Percentiles rank a stretch among this genome's conserved stretches.
phyloP scores from a whole-genome alignment of 108 stramenopile genomes.

The Stephanodiscus minutulus region DNA sequence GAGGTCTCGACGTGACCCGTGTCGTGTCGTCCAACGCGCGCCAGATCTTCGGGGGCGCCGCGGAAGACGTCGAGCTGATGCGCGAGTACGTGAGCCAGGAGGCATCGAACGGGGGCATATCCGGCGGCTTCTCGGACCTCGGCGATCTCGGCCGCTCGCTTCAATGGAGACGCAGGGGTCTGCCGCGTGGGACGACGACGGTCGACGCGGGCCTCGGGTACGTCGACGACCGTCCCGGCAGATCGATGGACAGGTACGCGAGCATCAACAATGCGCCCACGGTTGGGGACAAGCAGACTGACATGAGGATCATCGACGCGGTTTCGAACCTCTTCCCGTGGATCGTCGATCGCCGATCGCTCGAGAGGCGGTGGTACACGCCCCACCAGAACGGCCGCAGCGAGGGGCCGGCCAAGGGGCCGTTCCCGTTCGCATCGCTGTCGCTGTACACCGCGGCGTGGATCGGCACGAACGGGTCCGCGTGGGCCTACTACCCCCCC shows the following conservation, averaged over 20 bases:
- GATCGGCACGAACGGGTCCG: constrained; percentile 14
- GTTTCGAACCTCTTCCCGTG: constrained; percentile 33
- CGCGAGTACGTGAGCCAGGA: constrained; percentile 30
- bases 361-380: constrained; percentile 10
- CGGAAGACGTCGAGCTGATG: constrained; percentile 44
- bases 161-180: constrained; percentile 22
- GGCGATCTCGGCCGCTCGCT: background rate
- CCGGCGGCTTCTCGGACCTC: constrained; percentile 9
- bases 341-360: constrained; percentile 38
- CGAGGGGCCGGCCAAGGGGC: constrained; percentile 21
- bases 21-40: constrained; percentile 20
- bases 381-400: constrained; percentile 25
- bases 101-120: constrained; percentile 10
- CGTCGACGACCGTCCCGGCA: constrained; percentile 31
- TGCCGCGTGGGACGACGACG: constrained; percentile 7
- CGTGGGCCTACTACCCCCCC: constrained; percentile 34
- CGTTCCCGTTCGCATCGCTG: constrained; percentile 25
- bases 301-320: constrained; percentile 22
- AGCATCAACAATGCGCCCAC: background rate
- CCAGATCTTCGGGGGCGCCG: constrained; percentile 22
- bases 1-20: constrained; percentile 29
- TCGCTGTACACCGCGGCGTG: constrained; percentile 31
- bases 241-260: constrained; percentile 21
- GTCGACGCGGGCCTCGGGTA: constrained; percentile 25
- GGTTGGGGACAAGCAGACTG: constrained; percentile 13